Evolutionary conservation across 2,329 filamentous ascomycete genomes (phyloP), one percentile per base, ranked within the genome.

Genomic region (Achaetomium macrosporum): DNA sequence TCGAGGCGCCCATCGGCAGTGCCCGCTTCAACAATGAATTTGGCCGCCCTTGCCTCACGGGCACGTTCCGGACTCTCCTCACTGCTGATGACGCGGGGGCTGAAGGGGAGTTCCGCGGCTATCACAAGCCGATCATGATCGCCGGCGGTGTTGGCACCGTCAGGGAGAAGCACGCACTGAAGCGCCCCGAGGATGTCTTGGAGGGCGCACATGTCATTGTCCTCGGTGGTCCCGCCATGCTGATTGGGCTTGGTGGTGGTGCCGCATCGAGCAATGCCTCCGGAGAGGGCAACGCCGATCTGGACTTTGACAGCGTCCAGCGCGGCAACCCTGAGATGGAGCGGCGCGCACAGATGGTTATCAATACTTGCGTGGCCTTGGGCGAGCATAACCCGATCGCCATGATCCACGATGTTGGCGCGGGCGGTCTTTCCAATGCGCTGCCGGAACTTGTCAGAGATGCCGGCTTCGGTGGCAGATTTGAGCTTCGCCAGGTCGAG

Each of bases 101-200:
- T 11, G 59, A 61, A 44, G 66, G 64, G 1, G 90, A 95, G 61
- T 80, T 89, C 65, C 81, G 92, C 61, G 93, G 93, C 20, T 99
- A 95, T 68, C 93, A 97, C 72, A 99, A 99, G 74, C 93, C 93
- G 10, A 96, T 96, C 69, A 95, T 96, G 89, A 90, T 99, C 72
- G 93, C 93, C 57, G 93, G 93, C 66, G 93, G 93, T 66, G 83
- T 97, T 35, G 93, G 93, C 45, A 96, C 88, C 6, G 92, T 97
- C 30, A 77, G 93, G 53, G 92, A 93, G 13, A 85, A 92, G 63
- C 88, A 96, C 66, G 92, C 93, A 2, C 77, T 96, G 54, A 99
- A 99, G 73, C 81, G 88, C 57, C 82, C 85, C 9, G 77, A 81
- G 12, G 77, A 88, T 57, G 93, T 99, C 16, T 84, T 85, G 48